Evolutionary conservation across 768 basidiomycete genomes (phyloP).

Genomic region (Rhizopogon sp.): DNA sequence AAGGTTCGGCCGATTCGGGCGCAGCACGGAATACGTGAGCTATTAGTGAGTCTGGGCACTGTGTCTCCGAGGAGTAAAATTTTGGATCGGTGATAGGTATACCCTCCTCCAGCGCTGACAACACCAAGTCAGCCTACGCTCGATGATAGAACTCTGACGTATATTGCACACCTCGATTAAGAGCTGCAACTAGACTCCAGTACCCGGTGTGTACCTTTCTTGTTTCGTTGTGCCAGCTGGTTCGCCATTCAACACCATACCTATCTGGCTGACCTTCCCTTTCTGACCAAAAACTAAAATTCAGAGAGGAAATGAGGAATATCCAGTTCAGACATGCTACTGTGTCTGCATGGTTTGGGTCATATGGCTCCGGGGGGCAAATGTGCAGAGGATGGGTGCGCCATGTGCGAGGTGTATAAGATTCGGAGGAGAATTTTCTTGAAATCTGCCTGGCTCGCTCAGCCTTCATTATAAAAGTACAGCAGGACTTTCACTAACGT

Average conservation of each 20-base stretch:
- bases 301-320: slow-evolving; percentile 80
- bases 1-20: slow-evolving; percentile 48
- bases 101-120: slow-evolving; percentile 64
- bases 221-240: slow-evolving; percentile 55
- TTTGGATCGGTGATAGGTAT: slow-evolving; percentile 76
- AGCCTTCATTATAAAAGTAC: slow-evolving; percentile 2
- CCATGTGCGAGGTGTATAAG: slow-evolving; percentile 81
- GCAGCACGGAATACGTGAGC: slow-evolving; percentile 64
- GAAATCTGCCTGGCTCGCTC: slow-evolving; percentile 47
- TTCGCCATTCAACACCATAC: slow-evolving; percentile 77
- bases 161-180: slow-evolving; percentile 62
- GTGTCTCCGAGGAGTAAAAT: slow-evolving; percentile 68
- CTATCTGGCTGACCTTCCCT: slow-evolving; percentile 50
- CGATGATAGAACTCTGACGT: not conserved
- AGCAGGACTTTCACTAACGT: slow-evolving; percentile 35
- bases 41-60: slow-evolving; percentile 69
- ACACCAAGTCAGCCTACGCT: not conserved
- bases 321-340: slow-evolving; percentile 74
- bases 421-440: slow-evolving; percentile 49
- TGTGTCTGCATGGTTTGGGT: slow-evolving; percentile 47
- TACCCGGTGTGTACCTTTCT: slow-evolving; percentile 71
- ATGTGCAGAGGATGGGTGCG: slow-evolving; percentile 64
- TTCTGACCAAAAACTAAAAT: slow-evolving; percentile 90
- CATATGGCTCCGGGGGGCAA: slow-evolving; percentile 61
- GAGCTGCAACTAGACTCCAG: slow-evolving; percentile 79